Base-by-base conservation (phyloP, 352 stramenopile genomes). In the Globisporangium iwayamae region DNA sequence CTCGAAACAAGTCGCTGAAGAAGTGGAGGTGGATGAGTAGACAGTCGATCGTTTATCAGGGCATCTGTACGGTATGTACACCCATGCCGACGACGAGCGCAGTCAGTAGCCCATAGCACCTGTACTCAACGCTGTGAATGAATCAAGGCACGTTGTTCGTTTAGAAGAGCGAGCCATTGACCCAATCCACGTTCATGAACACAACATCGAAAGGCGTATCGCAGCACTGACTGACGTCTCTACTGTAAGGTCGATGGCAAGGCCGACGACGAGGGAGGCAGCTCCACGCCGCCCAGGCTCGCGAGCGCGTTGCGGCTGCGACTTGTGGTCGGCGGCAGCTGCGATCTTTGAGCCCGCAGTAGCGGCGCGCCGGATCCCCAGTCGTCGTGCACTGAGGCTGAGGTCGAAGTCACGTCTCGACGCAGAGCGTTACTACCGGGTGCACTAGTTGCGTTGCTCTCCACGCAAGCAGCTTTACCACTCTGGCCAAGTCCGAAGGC, bases 201-300 rank as follows among this genome's bases (percentile, higher is more conserved):
- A 41, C 36, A 41, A 14, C 32, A 36, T 36, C 32, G 32, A 2
- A 48, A 48, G 7, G 43, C 18, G 22, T 51, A 51, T 28, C 18
- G 8, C 8, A 51, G 10, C 45, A 50, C 45, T 28, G 20, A 7
- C 2, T 28, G 20, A 7, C 2, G 7, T 16, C 16, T 13, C 30
- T 56, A 56, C 30, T 56, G 30, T 30, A 28, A 60, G 22, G 56
- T 30, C 56, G 45, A 13, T 4, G 30, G 4, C 6, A 16, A 36
- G 8, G 22, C 9, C 4, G 61, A 39, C 16, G 18, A 32, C 5
- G n/a, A 22, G 3, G 61, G 39, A 38, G 48, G 20, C 7, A 74
- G 61, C 56, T 69, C 68, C 6, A 71, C 56, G 22, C 65, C 68
- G 14, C 68, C 68, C 10, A 74, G 56, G 32, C 58, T 61, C 36